phyloP scores from a whole-genome alignment of 2,329 filamentous ascomycete genomes.

The Elsinoe ampelina region DNA sequence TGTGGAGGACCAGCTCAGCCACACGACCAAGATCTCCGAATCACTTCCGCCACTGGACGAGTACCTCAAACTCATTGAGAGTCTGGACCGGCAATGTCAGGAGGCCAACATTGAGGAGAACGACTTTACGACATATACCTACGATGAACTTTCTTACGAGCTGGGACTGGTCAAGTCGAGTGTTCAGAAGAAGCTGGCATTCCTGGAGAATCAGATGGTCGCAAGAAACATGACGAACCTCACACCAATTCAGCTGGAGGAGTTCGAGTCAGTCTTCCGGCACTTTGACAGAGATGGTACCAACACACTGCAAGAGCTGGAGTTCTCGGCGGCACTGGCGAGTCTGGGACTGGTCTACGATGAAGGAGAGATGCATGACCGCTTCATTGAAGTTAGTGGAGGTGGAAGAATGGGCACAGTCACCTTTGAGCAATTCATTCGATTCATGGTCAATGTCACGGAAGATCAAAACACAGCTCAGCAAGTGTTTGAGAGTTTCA shows the following conservation, averaged over 20 bases:
- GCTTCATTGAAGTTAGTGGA: conserved; percentile 78
- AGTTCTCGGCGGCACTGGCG: conserved; percentile 93
- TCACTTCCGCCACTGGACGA: conserved; percentile 83
- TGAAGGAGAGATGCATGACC: conserved; percentile 95
- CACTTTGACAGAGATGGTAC: conserved; percentile 93
- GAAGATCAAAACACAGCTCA: conserved; percentile 98
- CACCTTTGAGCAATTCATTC: conserved; percentile 96
- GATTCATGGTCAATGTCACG: conserved; percentile 98
- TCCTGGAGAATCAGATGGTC: conserved; percentile 97
- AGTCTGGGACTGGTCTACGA: conserved; percentile 92
- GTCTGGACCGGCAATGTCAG: conserved; percentile 76
- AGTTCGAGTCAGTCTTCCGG: conserved; percentile 96
- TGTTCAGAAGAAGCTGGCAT: conserved; percentile 91
- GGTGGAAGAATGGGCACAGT: conserved; percentile 59
- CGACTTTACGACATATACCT: conserved; percentile 98
- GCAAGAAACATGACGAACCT: conserved; percentile 98
- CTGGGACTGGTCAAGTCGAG: conserved; percentile 82
- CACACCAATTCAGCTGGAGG: conserved; percentile 94
- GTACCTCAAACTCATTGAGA: conserved; percentile 79
- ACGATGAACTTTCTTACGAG: conserved; percentile 93
- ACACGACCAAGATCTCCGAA: conserved; percentile 75
- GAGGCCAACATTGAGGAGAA: conserved; percentile 99
- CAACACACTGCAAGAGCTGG: conserved; percentile 83
- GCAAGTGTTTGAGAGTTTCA: conserved; percentile 96
- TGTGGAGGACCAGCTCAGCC: conserved; percentile 84